These are phyloP conservation scores for Tylopilus sp. DNA, from an alignment of 1,284 basidiomycete genomes.

Conservation along the genomic window DNA sequence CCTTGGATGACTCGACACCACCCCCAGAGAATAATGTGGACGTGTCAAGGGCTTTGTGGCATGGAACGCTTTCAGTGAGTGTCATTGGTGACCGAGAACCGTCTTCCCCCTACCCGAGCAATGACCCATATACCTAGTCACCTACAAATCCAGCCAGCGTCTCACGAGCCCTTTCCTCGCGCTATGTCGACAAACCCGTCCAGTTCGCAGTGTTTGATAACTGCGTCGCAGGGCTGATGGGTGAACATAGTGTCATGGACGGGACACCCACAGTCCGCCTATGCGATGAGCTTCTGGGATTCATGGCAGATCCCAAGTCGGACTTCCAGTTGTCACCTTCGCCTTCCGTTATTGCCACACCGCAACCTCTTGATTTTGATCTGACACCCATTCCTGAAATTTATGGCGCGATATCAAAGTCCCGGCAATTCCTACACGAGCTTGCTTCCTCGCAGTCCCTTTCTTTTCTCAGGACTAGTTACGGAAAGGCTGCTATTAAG, in stretches of 20 bases:
- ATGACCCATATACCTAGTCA: constrained; percentile 8
- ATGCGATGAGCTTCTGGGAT: constrained; percentile 65
- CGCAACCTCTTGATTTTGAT: constrained; percentile 62
- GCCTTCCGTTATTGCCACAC: constrained; percentile 26
- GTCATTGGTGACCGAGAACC: not conserved
- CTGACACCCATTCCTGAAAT: constrained; percentile 45
- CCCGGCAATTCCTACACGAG: constrained; percentile 54
- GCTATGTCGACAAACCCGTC: constrained; percentile 82
- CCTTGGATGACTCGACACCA: constrained; percentile 64
- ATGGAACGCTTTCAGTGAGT: constrained; percentile 48
- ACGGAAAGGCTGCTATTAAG: constrained; percentile 89
- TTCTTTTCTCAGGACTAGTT: constrained; percentile 63
- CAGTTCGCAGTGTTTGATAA: constrained; percentile 84
- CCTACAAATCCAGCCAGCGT: constrained; percentile 10
- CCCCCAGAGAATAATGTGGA: constrained; percentile 42
- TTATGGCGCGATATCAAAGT: constrained; percentile 48
- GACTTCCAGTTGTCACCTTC: constrained; percentile 45
- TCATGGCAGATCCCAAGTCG: constrained; percentile 56
- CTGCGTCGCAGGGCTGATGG: constrained; percentile 77
- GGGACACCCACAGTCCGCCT: constrained; percentile 64
- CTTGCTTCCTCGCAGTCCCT: constrained; percentile 70
- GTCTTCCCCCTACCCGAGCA: not conserved
- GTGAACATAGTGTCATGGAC: constrained; percentile 92
- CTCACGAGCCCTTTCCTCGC: constrained; percentile 56
- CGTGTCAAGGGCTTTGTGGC: constrained; percentile 69